phyloP scores from a whole-genome alignment of 352 stramenopile species.

The Hyphochytrium catenoides region DNA sequence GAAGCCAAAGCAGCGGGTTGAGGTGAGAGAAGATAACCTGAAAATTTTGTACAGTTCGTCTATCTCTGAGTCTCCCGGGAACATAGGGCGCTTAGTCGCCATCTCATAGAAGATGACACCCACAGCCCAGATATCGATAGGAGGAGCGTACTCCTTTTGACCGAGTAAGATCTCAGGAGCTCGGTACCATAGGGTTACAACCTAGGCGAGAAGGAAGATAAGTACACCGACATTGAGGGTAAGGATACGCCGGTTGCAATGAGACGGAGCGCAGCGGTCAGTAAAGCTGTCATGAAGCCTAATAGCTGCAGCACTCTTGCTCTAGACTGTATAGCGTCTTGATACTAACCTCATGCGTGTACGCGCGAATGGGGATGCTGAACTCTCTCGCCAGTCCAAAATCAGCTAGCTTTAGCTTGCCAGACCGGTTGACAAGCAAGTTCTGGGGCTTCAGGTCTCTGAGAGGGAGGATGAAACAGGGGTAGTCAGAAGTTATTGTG shows the following conservation, averaged over 20 bases:
- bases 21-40: too few relatives aligned
- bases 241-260: not conserved
- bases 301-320: not conserved
- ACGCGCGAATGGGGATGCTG: conserved; percentile 84
- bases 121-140: conserved; percentile 65
- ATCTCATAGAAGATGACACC: conserved; percentile 61
- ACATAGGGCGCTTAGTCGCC: conserved; percentile 47
- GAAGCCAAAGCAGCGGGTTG: too few relatives aligned
- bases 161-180: conserved; percentile 93
- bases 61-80: conserved; percentile 55
- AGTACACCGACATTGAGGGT: conserved; percentile 1
- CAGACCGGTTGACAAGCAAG: conserved; percentile 77
- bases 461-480: conserved; percentile 5
- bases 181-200: conserved; percentile 98
- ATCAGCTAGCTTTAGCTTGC: conserved; percentile 91
- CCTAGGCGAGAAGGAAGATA: conserved; percentile 9
- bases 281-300: conserved; percentile 1
- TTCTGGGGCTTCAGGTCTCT: conserved; percentile 97
- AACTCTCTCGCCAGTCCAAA: conserved; percentile 92
- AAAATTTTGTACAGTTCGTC: conserved; percentile 68
- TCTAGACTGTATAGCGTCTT: not conserved
- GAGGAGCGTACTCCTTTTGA: conserved; percentile 55
- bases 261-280: not conserved
- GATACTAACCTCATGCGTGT: conserved; percentile 77
- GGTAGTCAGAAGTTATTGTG: conserved; percentile 5